Base-by-base conservation (phyloP, 2,329 filamentous ascomycete species). In the Westerdykella aurantiaca region DNA sequence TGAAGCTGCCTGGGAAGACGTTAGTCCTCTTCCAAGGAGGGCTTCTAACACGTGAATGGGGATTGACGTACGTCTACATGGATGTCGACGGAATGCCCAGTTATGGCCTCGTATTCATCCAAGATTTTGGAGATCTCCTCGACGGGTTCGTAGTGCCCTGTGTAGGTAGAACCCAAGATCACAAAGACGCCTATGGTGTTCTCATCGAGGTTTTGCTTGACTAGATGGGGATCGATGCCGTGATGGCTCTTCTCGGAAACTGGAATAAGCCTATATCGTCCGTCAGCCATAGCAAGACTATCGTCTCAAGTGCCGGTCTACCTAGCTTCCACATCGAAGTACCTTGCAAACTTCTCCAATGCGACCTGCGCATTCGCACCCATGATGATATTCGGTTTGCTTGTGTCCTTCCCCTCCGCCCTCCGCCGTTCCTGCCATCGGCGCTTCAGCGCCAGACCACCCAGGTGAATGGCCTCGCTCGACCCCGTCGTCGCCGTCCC, bases 111-210 rank as follows among this genome's bases (percentile, higher is more conserved):
- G 39, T 76, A 82, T 35, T 78, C 72, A 49, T 86, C 81, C 2
- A 88, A 69, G 11, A 86, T 75, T 14, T 80, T 73, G 16, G 77
- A 79, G 16, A 88, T 77, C 55, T 82, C 79, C 59, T 85, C 79
- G 0, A 87, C 82, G 0, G 83, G 82, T 63, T 87, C 83, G 49
- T 82, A 87, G 57, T 87, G 82, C 0, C 84, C 83, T 0, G 84
- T 88, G 52, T 87, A 88, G 0, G 84, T 88, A 40, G 76, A 82
- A 3, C 84, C 83, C 5, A 88, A 57, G 42, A 87, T 87, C 0
- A 84, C 80, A 56, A 85, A 87, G 0, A 88, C 70, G n/a, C 84
- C 84, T 52, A 88, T 86, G 0, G 84, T 88, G 52, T 87, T 87
- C 65, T 87, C 83, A 48, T 88, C 83, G 29, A 87, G 75, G 49